Evolutionary conservation across 2,329 filamentous ascomycete genomes (phyloP).

Genomic region (Neodidymelliopsis sp.): DNA sequence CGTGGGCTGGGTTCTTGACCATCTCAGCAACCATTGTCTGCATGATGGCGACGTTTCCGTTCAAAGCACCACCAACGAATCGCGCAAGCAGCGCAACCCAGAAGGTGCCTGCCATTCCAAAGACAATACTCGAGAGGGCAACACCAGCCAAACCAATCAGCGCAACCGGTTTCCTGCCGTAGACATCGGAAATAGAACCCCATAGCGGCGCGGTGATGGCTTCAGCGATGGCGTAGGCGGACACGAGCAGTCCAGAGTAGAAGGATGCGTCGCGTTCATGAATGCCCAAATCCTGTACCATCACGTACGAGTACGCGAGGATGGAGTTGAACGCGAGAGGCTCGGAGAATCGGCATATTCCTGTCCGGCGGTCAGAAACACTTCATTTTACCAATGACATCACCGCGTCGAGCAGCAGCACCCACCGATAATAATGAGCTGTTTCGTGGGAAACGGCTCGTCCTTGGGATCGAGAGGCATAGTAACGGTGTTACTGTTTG

Average conservation of each 20-base stretch:
- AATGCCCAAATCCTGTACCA: constrained; percentile 51
- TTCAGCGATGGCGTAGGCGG: constrained; percentile 87
- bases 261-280: constrained; percentile 68
- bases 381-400: constrained; percentile 27
- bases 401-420: constrained; percentile 9
- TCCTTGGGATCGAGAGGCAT: constrained; percentile 45
- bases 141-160: constrained; percentile 73
- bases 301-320: constrained; percentile 73
- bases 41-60: constrained; percentile 91
- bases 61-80: constrained; percentile 80
- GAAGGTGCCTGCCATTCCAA: constrained; percentile 82
- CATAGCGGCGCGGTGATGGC: constrained; percentile 77
- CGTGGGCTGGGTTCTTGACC: constrained; percentile 85
- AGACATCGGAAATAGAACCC: constrained; percentile 51
- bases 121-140: constrained; percentile 80
- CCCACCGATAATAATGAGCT: constrained; percentile 55
- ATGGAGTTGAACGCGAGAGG: constrained; percentile 94
- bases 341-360: constrained; percentile 90
- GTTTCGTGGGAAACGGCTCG: constrained; percentile 55
- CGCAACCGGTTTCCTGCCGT: constrained; percentile 52
- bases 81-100: constrained; percentile 82
- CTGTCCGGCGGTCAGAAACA: constrained; percentile 56
- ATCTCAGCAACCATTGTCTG: constrained; percentile 94
- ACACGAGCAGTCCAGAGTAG: constrained; percentile 85
- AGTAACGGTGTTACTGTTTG: constrained; percentile 27